Evolutionary conservation across 441 rosid genomes (phyloP).

Genomic region (Adansonia rubrostipa): DNA sequence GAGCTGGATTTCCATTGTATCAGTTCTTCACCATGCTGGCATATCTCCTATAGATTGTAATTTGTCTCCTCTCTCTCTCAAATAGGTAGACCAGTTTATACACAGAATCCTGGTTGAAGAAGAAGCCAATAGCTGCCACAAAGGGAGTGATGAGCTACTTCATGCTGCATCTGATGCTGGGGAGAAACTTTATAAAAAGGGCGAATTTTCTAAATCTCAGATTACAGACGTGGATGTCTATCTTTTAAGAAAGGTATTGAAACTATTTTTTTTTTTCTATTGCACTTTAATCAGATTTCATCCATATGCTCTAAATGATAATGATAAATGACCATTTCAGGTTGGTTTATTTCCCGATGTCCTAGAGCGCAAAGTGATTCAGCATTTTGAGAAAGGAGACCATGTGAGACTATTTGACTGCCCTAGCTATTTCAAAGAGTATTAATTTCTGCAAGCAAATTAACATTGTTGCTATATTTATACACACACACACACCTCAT

Average conservation of each 20-base stretch:
- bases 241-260: slow-evolving; percentile 68
- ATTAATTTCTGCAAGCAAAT: slow-evolving; percentile 16
- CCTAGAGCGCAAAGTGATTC: slow-evolving; percentile 72
- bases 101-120: slow-evolving; percentile 79
- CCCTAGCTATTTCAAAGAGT: slow-evolving; percentile 22
- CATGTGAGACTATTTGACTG: slow-evolving; percentile 53
- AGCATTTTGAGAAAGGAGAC: slow-evolving; percentile 74
- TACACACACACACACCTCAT: slow-evolving; percentile 21
- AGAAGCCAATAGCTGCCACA: slow-evolving; percentile 47
- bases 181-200: slow-evolving; percentile 54
- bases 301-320: slow-evolving; percentile 16
- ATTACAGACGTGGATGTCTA: slow-evolving; percentile 61
- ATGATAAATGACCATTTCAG: slow-evolving; percentile 43
- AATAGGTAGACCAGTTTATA: slow-evolving; percentile 80
- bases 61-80: slow-evolving; percentile 15
- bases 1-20: background rate
- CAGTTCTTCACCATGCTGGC: background rate
- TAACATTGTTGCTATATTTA: slow-evolving; percentile 24
- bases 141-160: slow-evolving; percentile 45
- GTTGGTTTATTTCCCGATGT: slow-evolving; percentile 89
- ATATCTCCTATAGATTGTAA: background rate
- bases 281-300: slow-evolving; percentile 24
- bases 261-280: slow-evolving; percentile 3
- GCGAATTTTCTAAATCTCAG: slow-evolving; percentile 62
- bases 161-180: slow-evolving; percentile 60